These are phyloP conservation scores for Acacia crassicarpa DNA, from an alignment of 306 rosid species.

Conservation along the genomic window DNA sequence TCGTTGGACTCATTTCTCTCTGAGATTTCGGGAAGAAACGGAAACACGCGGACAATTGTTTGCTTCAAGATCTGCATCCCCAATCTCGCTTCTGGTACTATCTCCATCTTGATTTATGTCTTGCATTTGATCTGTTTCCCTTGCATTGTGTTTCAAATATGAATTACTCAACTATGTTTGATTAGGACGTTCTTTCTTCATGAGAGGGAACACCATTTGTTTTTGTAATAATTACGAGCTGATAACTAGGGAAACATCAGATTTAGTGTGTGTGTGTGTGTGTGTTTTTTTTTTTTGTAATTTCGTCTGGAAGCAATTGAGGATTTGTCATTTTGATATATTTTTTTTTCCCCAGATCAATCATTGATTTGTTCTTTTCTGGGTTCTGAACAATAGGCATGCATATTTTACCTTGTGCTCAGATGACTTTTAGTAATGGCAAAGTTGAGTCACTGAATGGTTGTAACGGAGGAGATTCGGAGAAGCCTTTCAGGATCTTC, in stretches of 20 bases:
- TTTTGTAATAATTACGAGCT: background rate
- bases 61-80: constrained; percentile 11
- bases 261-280: background rate
- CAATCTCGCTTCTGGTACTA: background rate
- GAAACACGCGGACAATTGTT: background rate
- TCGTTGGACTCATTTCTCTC: background rate
- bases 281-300: no score
- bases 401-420: constrained; percentile 8
- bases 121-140: background rate
- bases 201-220: background rate
- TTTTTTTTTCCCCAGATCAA: background rate
- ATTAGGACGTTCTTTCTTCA: background rate
- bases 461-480: constrained; percentile 19
- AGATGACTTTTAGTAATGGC: constrained; percentile 52
- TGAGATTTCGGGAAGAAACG: background rate
- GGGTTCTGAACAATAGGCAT: constrained; percentile 22
- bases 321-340: background rate
- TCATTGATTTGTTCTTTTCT: constrained; percentile 5
- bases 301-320: background rate
- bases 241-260: background rate
- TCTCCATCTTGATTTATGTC: background rate
- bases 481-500: constrained; percentile 56
- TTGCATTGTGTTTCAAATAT: background rate
- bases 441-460: constrained; percentile 19
- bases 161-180: background rate